Evolutionary conservation across 805 yeast genomes (phyloP).

Genomic region (Kodamaea nitidulidarum): DNA sequence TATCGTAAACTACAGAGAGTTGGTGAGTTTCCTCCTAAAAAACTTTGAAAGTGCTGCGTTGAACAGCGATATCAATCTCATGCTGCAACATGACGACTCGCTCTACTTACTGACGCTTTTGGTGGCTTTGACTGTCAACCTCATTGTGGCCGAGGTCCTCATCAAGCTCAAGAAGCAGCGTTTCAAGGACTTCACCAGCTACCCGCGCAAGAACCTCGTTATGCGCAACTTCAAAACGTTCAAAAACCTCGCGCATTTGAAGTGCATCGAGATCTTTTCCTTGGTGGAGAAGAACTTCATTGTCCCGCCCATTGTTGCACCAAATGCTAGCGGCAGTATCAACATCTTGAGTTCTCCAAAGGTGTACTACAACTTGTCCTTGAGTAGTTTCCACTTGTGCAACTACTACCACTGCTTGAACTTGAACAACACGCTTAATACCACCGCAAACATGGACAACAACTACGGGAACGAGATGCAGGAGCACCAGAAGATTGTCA

Average conservation of each 20-base stretch:
- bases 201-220: conserved; percentile 15
- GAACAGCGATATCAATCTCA: conserved; percentile 15
- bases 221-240: conserved; percentile 20
- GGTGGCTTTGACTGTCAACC: conserved; percentile 23
- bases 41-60: conserved; percentile 11
- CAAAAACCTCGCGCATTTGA: conserved; percentile 23
- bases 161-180: conserved; percentile 26
- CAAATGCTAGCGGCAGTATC: conserved; percentile 6
- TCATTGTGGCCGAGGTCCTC: conserved; percentile 27
- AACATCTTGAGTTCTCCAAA: conserved; percentile 21
- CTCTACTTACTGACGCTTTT: conserved; percentile 23
- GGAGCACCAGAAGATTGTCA: conserved; percentile 29
- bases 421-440: conserved; percentile 22
- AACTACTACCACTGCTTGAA: conserved; percentile 29
- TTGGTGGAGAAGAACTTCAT: conserved; percentile 20
- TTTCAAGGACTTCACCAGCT: conserved; percentile 18
- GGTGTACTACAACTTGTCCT: conserved; percentile 28
- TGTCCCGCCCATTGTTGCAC: conserved; percentile 17
- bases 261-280: conserved; percentile 25
- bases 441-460: conserved; percentile 11
- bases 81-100: conserved; percentile 24
- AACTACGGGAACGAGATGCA: conserved; percentile 19
- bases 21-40: conserved; percentile 20
- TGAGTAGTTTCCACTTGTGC: conserved; percentile 26
- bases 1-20: conserved; percentile 18